Base-by-base conservation (phyloP, 2,329 filamentous ascomycete genomes). In the Xylaria sp. region DNA sequence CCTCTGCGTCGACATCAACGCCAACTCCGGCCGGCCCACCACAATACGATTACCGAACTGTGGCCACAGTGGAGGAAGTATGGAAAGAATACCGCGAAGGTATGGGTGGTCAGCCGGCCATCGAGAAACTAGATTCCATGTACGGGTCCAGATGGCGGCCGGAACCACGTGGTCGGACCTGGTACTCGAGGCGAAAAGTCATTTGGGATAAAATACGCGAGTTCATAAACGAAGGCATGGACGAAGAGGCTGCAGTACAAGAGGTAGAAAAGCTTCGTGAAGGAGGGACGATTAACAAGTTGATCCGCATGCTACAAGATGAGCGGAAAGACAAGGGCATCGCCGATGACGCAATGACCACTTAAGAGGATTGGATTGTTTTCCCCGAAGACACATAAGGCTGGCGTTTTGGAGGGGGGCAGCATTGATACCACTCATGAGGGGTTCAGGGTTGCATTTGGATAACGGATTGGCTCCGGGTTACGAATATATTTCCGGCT, bases 191-290 rank as follows among this genome's bases (percentile, higher is more conserved):
- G 47, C 72, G 76, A 52, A 78, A 78, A 67, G 74, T 77, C n/a
- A 76, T 78, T 43, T 75, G 74, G 73, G 75, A 78, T 57, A 77
- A 77, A 64, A 75, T 78, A 42, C 76, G 75, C 60, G 75, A 77
- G 47, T 73, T 72, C 59, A 74, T 77, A 40, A 67, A 67, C 28
- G 75, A 77, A 46, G 75, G 75, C 4, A 71, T 77, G 66, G 71
- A 71, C 42, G 76, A 78, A 63, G 70, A 76, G 4, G 69, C 71
- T 14, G 75, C 76, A 3, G 74, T 78, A 12, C 67, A 63, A 53
- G 74, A 76, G 61, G 74, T 78, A 0, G 76, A 78, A 65, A 73
- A 70, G 50, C 70, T 77, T 51, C 76, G 76, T 25, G 72, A 74
- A 25, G 74, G 74, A 1, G 72, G 75, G 6, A 77, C 73, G 19